Evolutionary conservation across 2,329 filamentous ascomycete species (phyloP), one percentile per base, ranked within the genome.

Genomic region (Xylariaceae sp.): DNA sequence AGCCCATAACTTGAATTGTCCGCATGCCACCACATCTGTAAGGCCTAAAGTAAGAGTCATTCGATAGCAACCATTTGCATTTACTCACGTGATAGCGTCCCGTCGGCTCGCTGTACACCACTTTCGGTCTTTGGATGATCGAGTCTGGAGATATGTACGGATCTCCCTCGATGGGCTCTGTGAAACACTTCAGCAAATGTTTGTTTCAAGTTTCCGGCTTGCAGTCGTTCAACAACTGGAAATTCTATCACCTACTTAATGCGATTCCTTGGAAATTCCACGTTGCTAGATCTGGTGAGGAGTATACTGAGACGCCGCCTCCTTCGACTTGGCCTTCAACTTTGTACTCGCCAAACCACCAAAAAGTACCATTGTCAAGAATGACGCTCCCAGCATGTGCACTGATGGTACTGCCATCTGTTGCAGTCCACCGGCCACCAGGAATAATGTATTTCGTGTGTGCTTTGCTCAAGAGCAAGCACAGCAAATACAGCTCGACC

Each of bases 261-360:
- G 82, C 82, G 38, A 83, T 65, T 0, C 82, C 82, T 53, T 83
- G 79, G 40, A 66, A 73, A 17, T 76, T 70, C 82, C 82, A 86
- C 0, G 80, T 85, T 2, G 77, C 79, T 2, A 86, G 69, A 56
- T 86, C 81, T 17, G 79, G 73, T 0, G 82, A 85, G 62, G 80
- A 84, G 62, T 83, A 83, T 1, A 83, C 82, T 1, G 79, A 78
- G 0, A 86, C 68, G 16, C 82, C 82, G 0, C 80, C 82, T 10
- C 82, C 82, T 60, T 86, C 82, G 7, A 72, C 73, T 55, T 82
- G 79, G 0, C 75, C 80, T 57, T 84, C 65, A 11, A 74, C 68
- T 67, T 86, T 86, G 68, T 83, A 79, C 62, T 86, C 82, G 34
- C 82, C 82, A 50, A 84, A 85, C 73, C 76, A 78, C 67, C 77